Evolutionary conservation across 1,139 yeast species (phyloP).

Genomic region (Yamadazyma trypodendri): DNA sequence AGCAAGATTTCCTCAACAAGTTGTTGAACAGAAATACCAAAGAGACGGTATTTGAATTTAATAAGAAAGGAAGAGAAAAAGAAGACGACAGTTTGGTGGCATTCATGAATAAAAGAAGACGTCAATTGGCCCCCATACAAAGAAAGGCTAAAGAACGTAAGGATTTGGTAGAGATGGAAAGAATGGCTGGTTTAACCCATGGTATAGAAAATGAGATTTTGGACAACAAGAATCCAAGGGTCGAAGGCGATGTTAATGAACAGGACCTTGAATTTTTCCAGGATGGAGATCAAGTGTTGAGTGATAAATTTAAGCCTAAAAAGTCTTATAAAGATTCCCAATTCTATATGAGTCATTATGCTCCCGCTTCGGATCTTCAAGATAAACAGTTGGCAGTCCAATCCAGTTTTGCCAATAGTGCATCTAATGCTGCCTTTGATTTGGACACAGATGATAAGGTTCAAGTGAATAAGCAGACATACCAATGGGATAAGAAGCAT

Average conservation of each 20-base stretch:
- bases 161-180: slow-evolving; percentile 69
- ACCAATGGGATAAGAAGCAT: slow-evolving; percentile 93
- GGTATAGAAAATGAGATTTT: slow-evolving; percentile 71
- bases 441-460: slow-evolving; percentile 75
- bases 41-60: slow-evolving; percentile 93
- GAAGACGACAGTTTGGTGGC: slow-evolving; percentile 72
- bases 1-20: slow-evolving; percentile 68
- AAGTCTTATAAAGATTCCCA: slow-evolving; percentile 75
- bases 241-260: slow-evolving; percentile 33
- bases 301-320: slow-evolving; percentile 29
- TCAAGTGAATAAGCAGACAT: slow-evolving; percentile 64
- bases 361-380: slow-evolving; percentile 76
- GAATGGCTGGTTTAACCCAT: slow-evolving; percentile 73
- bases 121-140: slow-evolving; percentile 86
- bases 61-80: slow-evolving; percentile 46
- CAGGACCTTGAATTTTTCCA: slow-evolving; percentile 57
- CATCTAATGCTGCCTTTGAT: slow-evolving; percentile 82
- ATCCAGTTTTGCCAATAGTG: slow-evolving; percentile 79
- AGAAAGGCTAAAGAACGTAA: slow-evolving; percentile 70
- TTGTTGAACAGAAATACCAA: slow-evolving; percentile 66
- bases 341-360: slow-evolving; percentile 85
- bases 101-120: slow-evolving; percentile 82
- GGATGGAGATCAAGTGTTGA: slow-evolving; percentile 56
- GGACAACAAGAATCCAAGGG: slow-evolving; percentile 35
- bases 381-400: slow-evolving; percentile 72